These are phyloP conservation scores for Chalaropsis thielavioides DNA, from an alignment of 2,329 filamentous ascomycete genomes.

Conservation along the genomic window DNA sequence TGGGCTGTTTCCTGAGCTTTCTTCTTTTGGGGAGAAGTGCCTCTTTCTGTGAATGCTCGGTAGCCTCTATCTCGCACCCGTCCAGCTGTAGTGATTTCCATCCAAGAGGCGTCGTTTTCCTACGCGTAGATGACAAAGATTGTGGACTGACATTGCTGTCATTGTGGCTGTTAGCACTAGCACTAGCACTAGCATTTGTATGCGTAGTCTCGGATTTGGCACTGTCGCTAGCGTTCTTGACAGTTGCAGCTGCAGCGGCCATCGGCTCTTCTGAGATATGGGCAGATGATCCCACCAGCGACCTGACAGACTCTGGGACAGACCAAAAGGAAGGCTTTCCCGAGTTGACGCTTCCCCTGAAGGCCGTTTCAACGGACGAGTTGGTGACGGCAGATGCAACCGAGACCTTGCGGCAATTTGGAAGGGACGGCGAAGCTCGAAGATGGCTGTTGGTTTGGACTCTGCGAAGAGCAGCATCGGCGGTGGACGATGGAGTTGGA, in stretches of 20 bases:
- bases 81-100: not conserved
- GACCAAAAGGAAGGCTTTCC: conserved; percentile 15
- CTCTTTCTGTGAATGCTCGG: not conserved
- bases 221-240: not conserved
- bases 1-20: conserved; percentile 7
- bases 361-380: conserved; percentile 5
- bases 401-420: not conserved
- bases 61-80: not conserved
- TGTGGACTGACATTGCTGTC: not conserved
- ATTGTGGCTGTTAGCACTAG: not conserved
- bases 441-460: conserved; percentile 11
- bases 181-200: not conserved
- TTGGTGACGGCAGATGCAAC: not conserved
- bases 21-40: not conserved
- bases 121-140: not conserved
- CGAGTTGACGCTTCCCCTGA: conserved; percentile 16
- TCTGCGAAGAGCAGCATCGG: not conserved
- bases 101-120: not conserved
- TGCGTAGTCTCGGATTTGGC: not conserved
- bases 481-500: not conserved
- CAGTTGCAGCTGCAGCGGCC: not conserved
- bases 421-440: not conserved
- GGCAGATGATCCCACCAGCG: conserved; percentile 12
- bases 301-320: conserved; percentile 10
- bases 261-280: conserved; percentile 13